phyloP scores from a whole-genome alignment of 192 early-diverging fungal species.

The Coemansia sp. region DNA sequence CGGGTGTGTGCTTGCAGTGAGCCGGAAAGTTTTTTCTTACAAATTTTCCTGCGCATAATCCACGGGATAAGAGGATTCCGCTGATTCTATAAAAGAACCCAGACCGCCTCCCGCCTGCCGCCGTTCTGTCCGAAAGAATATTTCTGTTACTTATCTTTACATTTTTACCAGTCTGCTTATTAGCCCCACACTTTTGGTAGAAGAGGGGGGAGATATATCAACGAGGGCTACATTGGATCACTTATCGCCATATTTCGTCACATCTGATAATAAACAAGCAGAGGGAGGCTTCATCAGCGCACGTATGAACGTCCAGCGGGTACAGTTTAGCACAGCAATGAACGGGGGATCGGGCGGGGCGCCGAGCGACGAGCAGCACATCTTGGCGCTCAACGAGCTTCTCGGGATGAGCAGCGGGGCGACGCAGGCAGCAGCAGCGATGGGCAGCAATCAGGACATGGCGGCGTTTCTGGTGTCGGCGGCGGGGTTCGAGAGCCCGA shows the following conservation, averaged over 20 bases:
- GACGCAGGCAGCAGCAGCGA: not conserved
- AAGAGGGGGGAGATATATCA: too few species aligned
- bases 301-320: not conserved
- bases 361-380: not conserved
- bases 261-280: too few species aligned
- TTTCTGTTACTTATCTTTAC: too few species aligned
- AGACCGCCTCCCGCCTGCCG: too few species aligned
- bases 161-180: too few species aligned
- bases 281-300: too few species aligned
- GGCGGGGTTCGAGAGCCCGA: constrained; percentile 2
- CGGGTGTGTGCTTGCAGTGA: not conserved
- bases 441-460: constrained; percentile 27
- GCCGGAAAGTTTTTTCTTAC: not conserved
- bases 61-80: too few species aligned
- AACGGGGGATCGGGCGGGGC: not conserved
- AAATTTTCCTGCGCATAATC: not conserved
- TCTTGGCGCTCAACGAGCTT: constrained; percentile 28
- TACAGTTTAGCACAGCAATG: not conserved
- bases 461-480: constrained; percentile 26
- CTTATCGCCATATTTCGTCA: too few species aligned
- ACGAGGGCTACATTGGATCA: too few species aligned
- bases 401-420: constrained; percentile 13
- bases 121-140: too few species aligned
- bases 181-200: too few species aligned
- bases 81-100: too few species aligned